Evolutionary conservation across 2,329 filamentous ascomycete genomes (phyloP), one percentile per base, ranked within the genome.

Genomic region (Incumbomyces lentus): DNA sequence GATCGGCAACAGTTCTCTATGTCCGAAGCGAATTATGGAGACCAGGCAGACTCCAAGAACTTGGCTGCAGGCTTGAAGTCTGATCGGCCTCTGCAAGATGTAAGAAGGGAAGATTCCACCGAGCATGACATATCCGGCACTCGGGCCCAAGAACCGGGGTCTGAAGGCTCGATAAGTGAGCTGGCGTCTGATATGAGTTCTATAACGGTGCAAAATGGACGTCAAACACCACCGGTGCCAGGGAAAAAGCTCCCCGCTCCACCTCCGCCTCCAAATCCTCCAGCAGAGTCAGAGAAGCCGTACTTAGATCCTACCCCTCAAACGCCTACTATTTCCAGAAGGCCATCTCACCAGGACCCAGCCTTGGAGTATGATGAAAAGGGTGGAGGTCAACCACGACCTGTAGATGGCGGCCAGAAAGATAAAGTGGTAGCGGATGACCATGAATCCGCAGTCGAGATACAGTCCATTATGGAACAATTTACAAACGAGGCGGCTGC

Each of bases 381-480:
- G 47, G 56, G 57, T 40, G 31, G 56, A 51, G 17, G 52, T 58
- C 16, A 29, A 7, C 18, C 22, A 22, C 35, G 52, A 49, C n/a
- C 55, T 52, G 12, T 47, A 32, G 44, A 46, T 39, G 32, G 35
- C 19, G 44, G 43, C 37, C 38, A 18, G 33, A 48, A 48, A 13
- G 76, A 75, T 26, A 73, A 77, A 56, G 68, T 68, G 26, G 81
- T 73, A 56, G 79, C 81, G 58, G 79, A 80, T 17, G 81, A 88
- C 40, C 76, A 77, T 42, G 79, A 79, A 43, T 86, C 85, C 1
- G 78, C 79, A 49, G 82, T 83, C 5, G 92, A 98, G 68, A 95
- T 98, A 50, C 86, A 95, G 66, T 94, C 78, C 61, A 96, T 98
- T 62, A 96, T 98, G 86, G 86, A 87, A 52, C 92, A 96, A 65